Conservation (phyloP, 1,284 basidiomycete genomes). For the Papiliotrema laurentii region DNA sequence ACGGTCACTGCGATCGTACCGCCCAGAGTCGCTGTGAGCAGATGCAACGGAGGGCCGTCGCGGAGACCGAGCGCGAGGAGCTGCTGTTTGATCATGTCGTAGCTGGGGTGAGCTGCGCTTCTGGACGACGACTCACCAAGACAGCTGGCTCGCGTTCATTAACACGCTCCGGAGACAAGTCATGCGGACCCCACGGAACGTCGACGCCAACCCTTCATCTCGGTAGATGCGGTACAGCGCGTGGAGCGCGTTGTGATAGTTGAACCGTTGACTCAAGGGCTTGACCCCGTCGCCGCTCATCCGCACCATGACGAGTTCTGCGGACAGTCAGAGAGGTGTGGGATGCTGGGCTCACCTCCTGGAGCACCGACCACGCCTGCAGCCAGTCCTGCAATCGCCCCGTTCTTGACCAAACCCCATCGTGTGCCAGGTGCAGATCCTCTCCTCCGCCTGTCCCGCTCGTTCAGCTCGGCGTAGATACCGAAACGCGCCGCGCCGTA, state of each 20-base stretch:
- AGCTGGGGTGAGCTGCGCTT: conserved; percentile 5
- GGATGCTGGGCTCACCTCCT: conserved; percentile 11
- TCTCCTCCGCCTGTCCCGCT: conserved; percentile 3
- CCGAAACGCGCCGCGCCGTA: conserved; percentile 21
- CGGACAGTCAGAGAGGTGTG: neutral
- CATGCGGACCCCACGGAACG: conserved; percentile 15
- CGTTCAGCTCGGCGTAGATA: conserved; percentile 18
- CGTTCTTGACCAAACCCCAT: conserved; percentile 17
- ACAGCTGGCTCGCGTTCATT: conserved; percentile 20
- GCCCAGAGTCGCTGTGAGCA: conserved; percentile 17
- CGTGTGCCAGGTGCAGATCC: neutral
- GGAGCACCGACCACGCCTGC: conserved; percentile 24
- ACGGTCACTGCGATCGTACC: conserved; percentile 22
- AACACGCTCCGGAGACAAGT: conserved; percentile 19
- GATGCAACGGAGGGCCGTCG: conserved; percentile 16
- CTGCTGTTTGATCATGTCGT: conserved; percentile 21
- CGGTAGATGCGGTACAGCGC: conserved; percentile 17
- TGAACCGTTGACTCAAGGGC: conserved; percentile 11
- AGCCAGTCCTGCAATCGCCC: conserved; percentile 19
- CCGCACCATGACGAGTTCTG: conserved; percentile 27
- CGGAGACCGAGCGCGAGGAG: conserved; percentile 9
- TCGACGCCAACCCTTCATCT: conserved; percentile 17
- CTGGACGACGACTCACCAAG: conserved; percentile 8
- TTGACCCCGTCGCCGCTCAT: conserved; percentile 22
- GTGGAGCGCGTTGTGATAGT: conserved; percentile 20